phyloP scores from a whole-genome alignment of 164 flowering plant genomes.

The Kalanchoe fedtschenkoi region DNA sequence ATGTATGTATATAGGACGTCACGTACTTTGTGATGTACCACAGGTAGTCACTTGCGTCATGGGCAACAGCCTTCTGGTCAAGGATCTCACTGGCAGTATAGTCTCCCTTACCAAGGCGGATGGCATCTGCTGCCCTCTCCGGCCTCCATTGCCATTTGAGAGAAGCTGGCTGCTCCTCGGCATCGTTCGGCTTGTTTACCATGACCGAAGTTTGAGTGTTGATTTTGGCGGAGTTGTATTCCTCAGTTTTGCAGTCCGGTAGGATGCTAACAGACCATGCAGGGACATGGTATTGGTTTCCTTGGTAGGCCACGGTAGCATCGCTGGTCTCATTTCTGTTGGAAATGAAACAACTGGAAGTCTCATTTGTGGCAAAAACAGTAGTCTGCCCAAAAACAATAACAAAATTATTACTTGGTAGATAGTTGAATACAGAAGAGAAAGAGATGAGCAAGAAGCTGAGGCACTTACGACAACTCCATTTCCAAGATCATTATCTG shows the following conservation, averaged over 20 bases:
- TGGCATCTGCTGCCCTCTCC: constrained; percentile 19
- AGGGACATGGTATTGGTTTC: constrained; percentile 17
- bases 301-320: constrained; percentile 10
- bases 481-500: constrained; percentile 12
- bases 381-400: constrained; percentile 20
- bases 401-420: background rate
- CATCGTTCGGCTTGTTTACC: constrained; percentile 21
- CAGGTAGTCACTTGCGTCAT: constrained; percentile 55
- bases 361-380: constrained; percentile 12
- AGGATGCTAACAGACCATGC: constrained; percentile 41
- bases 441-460: background rate
- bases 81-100: constrained; percentile 16
- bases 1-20: background rate
- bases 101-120: constrained; percentile 24
- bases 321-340: constrained; percentile 11
- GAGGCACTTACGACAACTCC: constrained; percentile 18
- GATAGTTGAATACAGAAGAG: background rate
- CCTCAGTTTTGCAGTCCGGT: constrained; percentile 23
- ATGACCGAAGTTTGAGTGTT: constrained; percentile 23
- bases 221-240: constrained; percentile 38
- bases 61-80: constrained; percentile 40
- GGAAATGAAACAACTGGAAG: constrained; percentile 37
- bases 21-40: constrained; percentile 74
- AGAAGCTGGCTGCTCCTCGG: constrained; percentile 21
- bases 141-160: constrained; percentile 56